A percentile compares a stretch with the other conserved stretches of the same genome.
phyloP scores from a whole-genome alignment of 805 yeast genomes.

The Lipomyces orientalis region DNA sequence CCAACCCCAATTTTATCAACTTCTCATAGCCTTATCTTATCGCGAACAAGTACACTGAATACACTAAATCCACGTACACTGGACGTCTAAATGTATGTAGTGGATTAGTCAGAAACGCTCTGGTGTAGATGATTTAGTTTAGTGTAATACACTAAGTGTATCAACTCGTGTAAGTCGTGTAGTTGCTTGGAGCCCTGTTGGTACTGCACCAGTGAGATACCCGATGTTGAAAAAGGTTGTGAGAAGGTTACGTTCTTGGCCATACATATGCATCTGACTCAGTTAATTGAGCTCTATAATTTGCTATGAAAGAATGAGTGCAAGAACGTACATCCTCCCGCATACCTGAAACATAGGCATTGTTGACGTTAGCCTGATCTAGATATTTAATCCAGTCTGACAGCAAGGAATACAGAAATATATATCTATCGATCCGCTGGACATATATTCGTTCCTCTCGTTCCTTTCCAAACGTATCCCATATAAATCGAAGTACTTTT shows the following conservation, averaged over 20 bases:
- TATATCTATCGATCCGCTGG: slow-evolving; percentile 44
- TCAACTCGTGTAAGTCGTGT: no score
- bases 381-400: slow-evolving; percentile 57
- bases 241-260: slow-evolving; percentile 55
- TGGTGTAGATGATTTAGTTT: no score
- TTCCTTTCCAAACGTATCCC: slow-evolving; percentile 27
- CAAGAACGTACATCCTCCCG: slow-evolving; percentile 50
- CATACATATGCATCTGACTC: slow-evolving; percentile 36
- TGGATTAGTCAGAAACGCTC: no score
- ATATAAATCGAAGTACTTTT: no score
- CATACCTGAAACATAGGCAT: slow-evolving; percentile 73
- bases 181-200: no score
- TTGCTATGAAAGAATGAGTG: slow-evolving; percentile 7
- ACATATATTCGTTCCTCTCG: slow-evolving; percentile 44
- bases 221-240: slow-evolving; percentile 48
- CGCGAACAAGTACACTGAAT: no score
- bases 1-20: no score
- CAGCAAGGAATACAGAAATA: slow-evolving; percentile 45
- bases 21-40: no score
- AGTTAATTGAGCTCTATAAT: background rate
- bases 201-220: slow-evolving; percentile 8
- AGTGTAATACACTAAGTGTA: no score
- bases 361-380: slow-evolving; percentile 62
- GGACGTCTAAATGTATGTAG: no score
- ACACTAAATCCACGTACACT: no score